phyloP scores from a whole-genome alignment of 2,329 filamentous ascomycete genomes.

The Colletotrichum sp. region DNA sequence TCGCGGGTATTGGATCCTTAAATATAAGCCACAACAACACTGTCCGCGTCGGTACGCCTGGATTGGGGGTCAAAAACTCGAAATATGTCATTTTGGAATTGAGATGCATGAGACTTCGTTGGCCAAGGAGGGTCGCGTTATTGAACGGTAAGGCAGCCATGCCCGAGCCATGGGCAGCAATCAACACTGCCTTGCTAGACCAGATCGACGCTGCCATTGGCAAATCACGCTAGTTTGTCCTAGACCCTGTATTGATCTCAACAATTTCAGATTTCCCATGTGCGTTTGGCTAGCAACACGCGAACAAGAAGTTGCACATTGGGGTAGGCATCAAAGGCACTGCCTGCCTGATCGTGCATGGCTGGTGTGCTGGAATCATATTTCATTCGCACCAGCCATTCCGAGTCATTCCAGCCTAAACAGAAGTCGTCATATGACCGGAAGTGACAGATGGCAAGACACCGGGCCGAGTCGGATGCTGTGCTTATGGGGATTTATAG shows the following conservation, averaged over 20 bases:
- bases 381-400: neutral
- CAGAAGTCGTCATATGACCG: neutral
- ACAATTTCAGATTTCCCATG: neutral
- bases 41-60: accelerated
- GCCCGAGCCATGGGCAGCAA: neutral
- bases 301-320: neutral
- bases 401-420: neutral
- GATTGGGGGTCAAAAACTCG: accelerated
- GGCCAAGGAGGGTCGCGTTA: neutral
- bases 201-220: neutral
- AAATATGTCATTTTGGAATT: neutral
- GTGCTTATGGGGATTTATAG: neutral
- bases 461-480: neutral
- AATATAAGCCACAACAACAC: accelerated
- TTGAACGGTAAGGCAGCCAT: neutral
- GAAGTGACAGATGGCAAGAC: neutral
- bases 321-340: neutral
- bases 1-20: accelerated
- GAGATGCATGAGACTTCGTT: neutral
- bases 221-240: neutral
- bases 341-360: neutral
- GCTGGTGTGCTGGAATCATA: neutral
- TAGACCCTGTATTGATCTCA: neutral
- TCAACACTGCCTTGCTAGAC: neutral
- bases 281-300: neutral